These are phyloP conservation scores for Pseudopithomyces chartarum DNA, from an alignment of 2,329 filamentous ascomycete genomes.

Conservation along the genomic window DNA sequence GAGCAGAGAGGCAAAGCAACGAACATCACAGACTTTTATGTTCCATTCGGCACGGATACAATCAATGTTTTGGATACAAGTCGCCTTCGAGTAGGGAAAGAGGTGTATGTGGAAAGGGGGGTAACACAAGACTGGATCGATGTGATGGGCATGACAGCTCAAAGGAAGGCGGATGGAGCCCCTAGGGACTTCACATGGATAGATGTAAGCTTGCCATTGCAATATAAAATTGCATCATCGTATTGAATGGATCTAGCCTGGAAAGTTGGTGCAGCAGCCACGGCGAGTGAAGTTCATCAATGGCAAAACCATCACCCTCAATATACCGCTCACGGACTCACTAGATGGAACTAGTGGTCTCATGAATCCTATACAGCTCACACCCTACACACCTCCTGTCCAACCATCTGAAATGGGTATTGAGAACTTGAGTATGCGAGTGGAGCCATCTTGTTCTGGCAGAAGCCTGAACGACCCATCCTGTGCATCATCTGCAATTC, in stretches of 20 bases:
- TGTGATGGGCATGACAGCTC: conserved; percentile 12
- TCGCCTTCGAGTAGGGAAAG: conserved; percentile 4
- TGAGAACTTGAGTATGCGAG: conserved; percentile 14
- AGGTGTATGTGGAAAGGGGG: conserved; percentile 10
- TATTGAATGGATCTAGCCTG: not conserved
- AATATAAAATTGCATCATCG: too few relatives aligned
- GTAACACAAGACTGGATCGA: conserved; percentile 12
- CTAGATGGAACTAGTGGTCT: conserved; percentile 2
- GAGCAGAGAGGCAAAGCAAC: conserved; percentile 2
- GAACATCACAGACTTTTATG: conserved; percentile 9
- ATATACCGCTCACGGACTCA: conserved; percentile 14
- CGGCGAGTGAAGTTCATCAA: conserved; percentile 6
- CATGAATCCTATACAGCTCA: conserved; percentile 12
- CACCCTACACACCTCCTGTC: conserved; percentile 9
- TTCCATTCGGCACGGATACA: conserved; percentile 7
- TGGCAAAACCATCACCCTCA: conserved; percentile 13
- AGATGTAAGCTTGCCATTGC: not conserved
- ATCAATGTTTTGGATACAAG: conserved; percentile 7
- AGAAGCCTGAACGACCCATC: conserved; percentile 1
- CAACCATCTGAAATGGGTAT: conserved; percentile 13
- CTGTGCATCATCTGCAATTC: conserved; percentile 5
- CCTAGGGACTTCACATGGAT: conserved; percentile 1
- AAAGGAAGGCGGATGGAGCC: not conserved
- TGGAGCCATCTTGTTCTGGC: conserved; percentile 12
- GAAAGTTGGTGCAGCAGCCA: conserved; percentile 10